These are phyloP conservation scores for Ophiostoma ips DNA, from an alignment of 2,329 filamentous ascomycete genomes.

Conservation along the genomic window DNA sequence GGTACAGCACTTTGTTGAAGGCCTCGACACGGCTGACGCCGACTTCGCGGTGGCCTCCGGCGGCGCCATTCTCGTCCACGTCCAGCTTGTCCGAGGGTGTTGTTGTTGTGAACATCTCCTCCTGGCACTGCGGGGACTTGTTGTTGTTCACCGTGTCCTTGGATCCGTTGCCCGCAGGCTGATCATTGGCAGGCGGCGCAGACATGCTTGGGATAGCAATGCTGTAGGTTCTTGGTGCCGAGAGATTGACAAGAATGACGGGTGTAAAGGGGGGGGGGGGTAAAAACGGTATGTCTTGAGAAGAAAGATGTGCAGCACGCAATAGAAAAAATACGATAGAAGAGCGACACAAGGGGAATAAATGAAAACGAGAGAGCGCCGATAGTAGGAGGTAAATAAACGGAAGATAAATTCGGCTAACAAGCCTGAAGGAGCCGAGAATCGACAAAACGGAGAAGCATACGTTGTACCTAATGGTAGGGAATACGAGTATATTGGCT, in stretches of 20 bases:
- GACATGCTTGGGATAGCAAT: conserved; percentile 1
- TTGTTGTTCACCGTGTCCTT: conserved; percentile 2
- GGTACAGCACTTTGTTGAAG: conserved; percentile 27
- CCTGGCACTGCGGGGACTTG: too few species aligned
- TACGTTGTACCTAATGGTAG: too few species aligned
- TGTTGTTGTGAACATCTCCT: too few species aligned
- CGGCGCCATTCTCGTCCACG: conserved; percentile 12
- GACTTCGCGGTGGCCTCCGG: conserved; percentile 15
- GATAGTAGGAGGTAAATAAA: neutral
- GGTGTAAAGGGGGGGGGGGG: too few species aligned
- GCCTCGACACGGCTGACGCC: conserved; percentile 25
- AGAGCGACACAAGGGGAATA: conserved; percentile 1
- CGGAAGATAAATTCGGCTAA: too few species aligned
- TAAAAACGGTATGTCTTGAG: too few species aligned
- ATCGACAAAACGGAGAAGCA: too few species aligned
- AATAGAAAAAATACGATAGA: neutral
- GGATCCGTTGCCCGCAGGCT: conserved; percentile 7
- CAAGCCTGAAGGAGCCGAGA: too few species aligned
- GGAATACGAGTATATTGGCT: too few species aligned
- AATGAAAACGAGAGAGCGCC: neutral
- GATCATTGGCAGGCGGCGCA: neutral
- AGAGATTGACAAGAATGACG: too few species aligned
- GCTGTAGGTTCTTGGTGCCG: neutral
- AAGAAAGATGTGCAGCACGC: too few species aligned
- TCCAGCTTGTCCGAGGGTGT: neutral